Evolutionary conservation across 2,329 filamentous ascomycete genomes (phyloP).

Genomic region (Aspergillus chevalieri): DNA sequence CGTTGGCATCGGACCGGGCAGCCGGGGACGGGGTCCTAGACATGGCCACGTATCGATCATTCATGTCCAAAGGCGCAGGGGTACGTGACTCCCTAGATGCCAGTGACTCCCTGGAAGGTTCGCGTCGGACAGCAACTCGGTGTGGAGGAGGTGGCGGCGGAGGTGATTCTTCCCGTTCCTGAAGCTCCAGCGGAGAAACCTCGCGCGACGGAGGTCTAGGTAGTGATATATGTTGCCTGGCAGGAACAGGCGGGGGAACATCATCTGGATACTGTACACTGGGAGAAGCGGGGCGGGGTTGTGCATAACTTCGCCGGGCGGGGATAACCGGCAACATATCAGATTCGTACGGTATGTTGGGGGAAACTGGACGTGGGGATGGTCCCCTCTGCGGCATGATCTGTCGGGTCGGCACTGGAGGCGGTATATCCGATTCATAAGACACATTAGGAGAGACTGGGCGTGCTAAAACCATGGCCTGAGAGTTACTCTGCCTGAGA

Average conservation of each 20-base stretch:
- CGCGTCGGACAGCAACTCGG: slow-evolving; percentile 48
- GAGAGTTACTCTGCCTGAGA: slow-evolving; percentile 5
- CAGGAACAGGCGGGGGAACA: slow-evolving; percentile 7
- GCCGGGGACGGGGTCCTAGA: slow-evolving; percentile 45
- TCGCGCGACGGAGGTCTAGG: slow-evolving; percentile 14
- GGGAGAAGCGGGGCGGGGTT: background rate
- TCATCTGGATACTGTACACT: slow-evolving; percentile 3
- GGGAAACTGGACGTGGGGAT: slow-evolving; percentile 22
- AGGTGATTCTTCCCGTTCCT: slow-evolving; percentile 50
- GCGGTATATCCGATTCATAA: slow-evolving; percentile 11
- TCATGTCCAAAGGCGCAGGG: slow-evolving; percentile 33
- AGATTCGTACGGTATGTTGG: slow-evolving; percentile 5
- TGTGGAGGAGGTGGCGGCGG: slow-evolving; percentile 80
- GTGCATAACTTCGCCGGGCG: slow-evolving; percentile 3
- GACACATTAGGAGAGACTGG: slow-evolving; percentile 12
- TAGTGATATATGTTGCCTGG: slow-evolving; percentile 6
- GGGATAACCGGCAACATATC: slow-evolving; percentile 15
- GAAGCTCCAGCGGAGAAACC: slow-evolving; percentile 28
- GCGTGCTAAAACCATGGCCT: slow-evolving; percentile 21
- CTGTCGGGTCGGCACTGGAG: slow-evolving; percentile 1
- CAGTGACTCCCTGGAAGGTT: slow-evolving; percentile 15
- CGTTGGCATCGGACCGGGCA: slow-evolving; percentile 55
- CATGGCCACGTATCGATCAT: slow-evolving; percentile 33
- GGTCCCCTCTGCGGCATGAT: slow-evolving; percentile 16
- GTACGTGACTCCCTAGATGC: slow-evolving; percentile 20